phyloP scores from a whole-genome alignment of 176 grass and related monocot genomes.

The Eragrostis curvula region DNA sequence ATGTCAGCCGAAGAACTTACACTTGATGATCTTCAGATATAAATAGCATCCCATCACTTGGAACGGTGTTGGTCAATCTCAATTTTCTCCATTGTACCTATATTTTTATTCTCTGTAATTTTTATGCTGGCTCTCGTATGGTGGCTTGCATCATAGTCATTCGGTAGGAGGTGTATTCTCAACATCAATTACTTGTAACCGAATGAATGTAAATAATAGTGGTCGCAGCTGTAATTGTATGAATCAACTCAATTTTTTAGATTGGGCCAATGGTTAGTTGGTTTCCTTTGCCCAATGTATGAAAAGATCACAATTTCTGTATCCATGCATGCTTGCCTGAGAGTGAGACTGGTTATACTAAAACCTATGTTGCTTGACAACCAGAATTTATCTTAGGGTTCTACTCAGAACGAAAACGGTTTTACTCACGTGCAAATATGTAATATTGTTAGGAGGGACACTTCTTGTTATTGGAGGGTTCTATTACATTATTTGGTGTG shows the following conservation, averaged over 20 bases:
- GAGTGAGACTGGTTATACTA: not conserved
- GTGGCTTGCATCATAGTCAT: constrained; percentile 40
- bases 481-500: too few relatives aligned
- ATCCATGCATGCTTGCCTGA: not conserved
- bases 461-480: too few relatives aligned
- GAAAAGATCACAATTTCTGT: constrained; percentile 9
- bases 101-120: constrained; percentile 16
- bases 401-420: not conserved
- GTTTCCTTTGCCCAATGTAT: not conserved
- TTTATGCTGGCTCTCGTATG: not conserved
- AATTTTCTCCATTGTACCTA: constrained; percentile 28
- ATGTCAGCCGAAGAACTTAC: constrained; percentile 55
- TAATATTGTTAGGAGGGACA: not conserved
- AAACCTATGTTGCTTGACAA: not conserved
- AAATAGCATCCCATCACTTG: constrained; percentile 15
- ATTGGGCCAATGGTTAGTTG: constrained; percentile 30
- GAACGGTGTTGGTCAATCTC: not conserved
- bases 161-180: constrained; percentile 21
- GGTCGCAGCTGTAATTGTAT: constrained; percentile 26
- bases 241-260: not conserved
- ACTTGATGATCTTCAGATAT: constrained; percentile 65
- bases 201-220: constrained; percentile 49
- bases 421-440: not conserved
- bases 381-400: not conserved
- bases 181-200: constrained; percentile 12